Evolutionary conservation across 805 yeast species (phyloP), one percentile per base, ranked within the genome.

Genomic region (Pichia gijzeniarum): DNA sequence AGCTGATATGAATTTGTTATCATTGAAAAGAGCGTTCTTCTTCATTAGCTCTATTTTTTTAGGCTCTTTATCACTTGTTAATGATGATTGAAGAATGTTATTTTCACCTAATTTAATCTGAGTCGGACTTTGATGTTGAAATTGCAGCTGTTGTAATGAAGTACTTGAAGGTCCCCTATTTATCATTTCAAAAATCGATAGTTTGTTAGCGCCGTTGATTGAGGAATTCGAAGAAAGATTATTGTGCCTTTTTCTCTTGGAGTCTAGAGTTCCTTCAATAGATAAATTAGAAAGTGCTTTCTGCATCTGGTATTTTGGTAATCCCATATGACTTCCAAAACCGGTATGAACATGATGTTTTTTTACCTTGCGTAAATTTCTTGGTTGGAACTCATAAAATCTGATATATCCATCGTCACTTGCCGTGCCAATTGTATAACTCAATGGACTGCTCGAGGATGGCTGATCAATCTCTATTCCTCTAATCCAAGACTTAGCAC

Each of bases 361-460:
- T 47, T 64, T 64, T 16, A 62, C 51, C 38, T 63, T 66, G 4
- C 71, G 69, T 35, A 73, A 53, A 31, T 67, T 61, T 48, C 68
- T 59, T 3, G 79, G 79, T 13, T 70, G 65, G 48, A 79, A 75
- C 49, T 79, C 82, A 74, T 80, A 79, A 32, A 76, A 62, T 17
- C 72, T 53, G 7, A 78, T 53, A 20, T 64, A 62, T 3, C 80
- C 78, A 51, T 79, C 84, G 46, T 77, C 80, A 9, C 80, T 80
- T 17, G 71, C 78, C 12, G 76, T 63, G 4, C 77, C 79, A 8
- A 79, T 60, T 28, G 80, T 59, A 53, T 77, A 77, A 18, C 61
- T 57, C 2, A 65, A 55, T 1, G 68, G 63, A 20, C 51, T 45
- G 3, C 57, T 48, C 1, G 64, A 52, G 38, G 63, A 59, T 52